Percentiles rank a stretch among this genome's conserved stretches.
phyloP scores from a whole-genome alignment of 352 stramenopile species.

The Pseudoperonospora humuli region DNA sequence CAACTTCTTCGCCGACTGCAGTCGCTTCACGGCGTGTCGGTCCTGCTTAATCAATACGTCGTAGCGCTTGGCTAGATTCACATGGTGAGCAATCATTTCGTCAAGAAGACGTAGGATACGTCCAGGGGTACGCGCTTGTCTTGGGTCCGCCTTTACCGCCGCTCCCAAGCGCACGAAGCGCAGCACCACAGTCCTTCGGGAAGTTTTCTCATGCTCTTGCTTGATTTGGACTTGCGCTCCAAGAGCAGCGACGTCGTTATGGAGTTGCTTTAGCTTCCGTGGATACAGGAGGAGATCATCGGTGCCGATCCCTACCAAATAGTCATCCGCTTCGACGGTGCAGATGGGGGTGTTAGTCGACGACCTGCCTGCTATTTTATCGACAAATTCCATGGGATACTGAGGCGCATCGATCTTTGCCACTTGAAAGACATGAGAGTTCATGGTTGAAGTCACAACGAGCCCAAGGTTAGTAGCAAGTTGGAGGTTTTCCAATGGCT shows the following conservation, averaged over 20 bases:
- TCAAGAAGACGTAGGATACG: constrained; percentile 42
- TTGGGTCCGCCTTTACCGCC: constrained; percentile 28
- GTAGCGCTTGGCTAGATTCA: constrained; percentile 31
- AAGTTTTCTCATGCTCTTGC: constrained; percentile 15
- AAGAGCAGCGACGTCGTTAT: constrained; percentile 28
- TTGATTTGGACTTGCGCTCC: constrained; percentile 12
- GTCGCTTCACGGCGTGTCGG: constrained; percentile 30
- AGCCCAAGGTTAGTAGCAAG: constrained; percentile 35
- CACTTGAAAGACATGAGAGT: constrained; percentile 48
- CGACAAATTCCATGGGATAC: constrained; percentile 30
- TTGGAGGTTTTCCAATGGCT: constrained; percentile 3
- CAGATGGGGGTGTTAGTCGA: constrained; percentile 44
- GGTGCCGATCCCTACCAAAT: constrained; percentile 76
- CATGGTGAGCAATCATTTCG: constrained; percentile 27
- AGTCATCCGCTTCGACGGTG: constrained; percentile 88
- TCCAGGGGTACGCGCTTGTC: constrained; percentile 31
- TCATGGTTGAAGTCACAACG: constrained; percentile 34
- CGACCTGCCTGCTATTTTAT: constrained; percentile 20
- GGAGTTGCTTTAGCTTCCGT: constrained; percentile 33
- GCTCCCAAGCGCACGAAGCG: constrained; percentile 53
- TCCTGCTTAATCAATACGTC: constrained; percentile 31
- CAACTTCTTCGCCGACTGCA: constrained; percentile 57
- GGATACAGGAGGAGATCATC: constrained; percentile 49
- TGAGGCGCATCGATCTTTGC: constrained; percentile 8
- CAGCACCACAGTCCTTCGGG: constrained; percentile 29